These are phyloP conservation scores for Pseudodiploospora longispora DNA, from an alignment of 2,329 filamentous ascomycete genomes.

Conservation along the genomic window DNA sequence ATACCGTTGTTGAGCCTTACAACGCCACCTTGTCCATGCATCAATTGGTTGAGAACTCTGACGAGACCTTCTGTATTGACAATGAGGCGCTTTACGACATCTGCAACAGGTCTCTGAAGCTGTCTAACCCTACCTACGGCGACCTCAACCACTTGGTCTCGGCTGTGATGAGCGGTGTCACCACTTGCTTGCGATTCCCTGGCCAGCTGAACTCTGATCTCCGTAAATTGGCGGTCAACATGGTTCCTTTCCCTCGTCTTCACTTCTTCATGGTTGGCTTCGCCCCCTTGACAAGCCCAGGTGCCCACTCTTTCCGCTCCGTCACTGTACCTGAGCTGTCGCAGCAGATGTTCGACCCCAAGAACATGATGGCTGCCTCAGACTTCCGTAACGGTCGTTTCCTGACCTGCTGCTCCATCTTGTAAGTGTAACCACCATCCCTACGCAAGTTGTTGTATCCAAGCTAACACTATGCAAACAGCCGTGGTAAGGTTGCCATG, in stretches of 20 bases:
- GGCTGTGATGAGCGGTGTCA: conserved; percentile 98
- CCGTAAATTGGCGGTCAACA: conserved; percentile 99
- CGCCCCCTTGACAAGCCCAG: conserved; percentile 84
- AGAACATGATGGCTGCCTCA: conserved; percentile 99
- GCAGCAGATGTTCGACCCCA: conserved; percentile 99
- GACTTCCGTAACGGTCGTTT: conserved; percentile 99
- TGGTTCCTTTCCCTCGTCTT: conserved; percentile 99
- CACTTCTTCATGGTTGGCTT: conserved; percentile 99
- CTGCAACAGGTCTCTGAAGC: conserved; percentile 99
- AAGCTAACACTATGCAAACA: conserved; percentile 22
- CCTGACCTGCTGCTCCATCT: conserved; percentile 98
- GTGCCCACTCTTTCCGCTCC: conserved; percentile 89
- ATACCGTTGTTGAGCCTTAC: conserved; percentile 99
- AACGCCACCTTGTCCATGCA: conserved; percentile 98
- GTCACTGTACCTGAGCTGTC: conserved; percentile 97
- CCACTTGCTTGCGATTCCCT: conserved; percentile 97
- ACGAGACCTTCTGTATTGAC: conserved; percentile 99
- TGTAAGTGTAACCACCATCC: conserved; percentile 46
- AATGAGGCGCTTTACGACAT: conserved; percentile 99
- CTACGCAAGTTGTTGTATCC: not conserved
- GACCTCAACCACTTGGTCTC: conserved; percentile 99
- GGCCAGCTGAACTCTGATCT: conserved; percentile 99
- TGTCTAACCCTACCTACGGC: conserved; percentile 95
- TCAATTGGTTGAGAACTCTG: conserved; percentile 99
- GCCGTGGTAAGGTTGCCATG: conserved; percentile 99